Evolutionary conservation across 2,329 filamentous ascomycete species (phyloP), one percentile per base, ranked within the genome.

Genomic region (Apiospora aurea): DNA sequence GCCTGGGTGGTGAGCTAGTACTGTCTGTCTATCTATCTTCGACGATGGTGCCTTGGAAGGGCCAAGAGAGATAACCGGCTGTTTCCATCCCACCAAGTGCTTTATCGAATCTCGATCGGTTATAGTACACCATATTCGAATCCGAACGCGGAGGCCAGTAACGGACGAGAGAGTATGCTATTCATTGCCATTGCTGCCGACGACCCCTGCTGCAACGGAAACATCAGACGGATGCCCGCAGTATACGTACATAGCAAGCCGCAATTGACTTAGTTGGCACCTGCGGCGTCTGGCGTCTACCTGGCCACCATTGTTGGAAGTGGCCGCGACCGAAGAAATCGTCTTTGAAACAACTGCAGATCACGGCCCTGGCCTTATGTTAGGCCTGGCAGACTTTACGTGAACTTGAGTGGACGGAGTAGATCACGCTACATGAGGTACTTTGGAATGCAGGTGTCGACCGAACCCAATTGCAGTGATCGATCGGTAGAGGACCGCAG

Each of bases 281-380:
- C 34, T 38, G 34, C 34, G 38, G 53, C 53, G 53, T 34, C 53
- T 61, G 53, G 53, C 53, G 53, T 38, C 53, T 61, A 61, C n/a
- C 16, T 18, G 26, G 26, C 26, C 26, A 29, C 26, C 26, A 29
- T 29, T 29, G 26, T 29, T 29, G 26, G 26, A 29, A 29, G 26
- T 29, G 26, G 26, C 26, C 34, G 29, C 57, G 34, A 24, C 34
- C 57, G 41, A 10, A 64, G 41, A 41, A 18, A 64, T 41, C 41
- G 57, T 64, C 34, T 64, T 64, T 64, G 57, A 64, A 64, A 64
- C 57, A 41, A 41, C 57, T 64, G 57, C 57, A 64, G 57, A 64
- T 64, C 57, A n/a, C 57, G 13, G 53, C 29, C 21, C 53, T 61
- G 53, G 53, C 53, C 29, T 10, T 38, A 38, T 61, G 53, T 34